Percentiles rank a stretch among this genome's conserved stretches.
Evolutionary conservation across 495 filamentous ascomycete species (phyloP).

Genomic region (Tetracladium marchalianum): DNA sequence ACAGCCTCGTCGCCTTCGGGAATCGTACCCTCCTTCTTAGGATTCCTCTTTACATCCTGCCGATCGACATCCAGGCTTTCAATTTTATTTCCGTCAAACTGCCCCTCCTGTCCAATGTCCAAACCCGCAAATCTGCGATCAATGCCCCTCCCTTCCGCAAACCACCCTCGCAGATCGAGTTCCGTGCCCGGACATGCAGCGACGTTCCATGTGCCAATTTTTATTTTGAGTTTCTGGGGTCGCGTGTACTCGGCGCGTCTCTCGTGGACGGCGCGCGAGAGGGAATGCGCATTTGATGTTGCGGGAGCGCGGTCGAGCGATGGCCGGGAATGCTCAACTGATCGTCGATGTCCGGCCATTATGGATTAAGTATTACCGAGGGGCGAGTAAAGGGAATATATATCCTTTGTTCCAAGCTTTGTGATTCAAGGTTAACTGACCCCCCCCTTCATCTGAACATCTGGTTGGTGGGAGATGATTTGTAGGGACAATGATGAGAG

Average conservation of each 20-base stretch:
- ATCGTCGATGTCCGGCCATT: not conserved
- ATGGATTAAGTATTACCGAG: too few relatives aligned
- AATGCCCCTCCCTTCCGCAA: conserved; percentile 64
- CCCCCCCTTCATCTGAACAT: too few relatives aligned
- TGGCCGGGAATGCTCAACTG: not conserved
- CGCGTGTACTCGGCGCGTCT: conserved; percentile 69
- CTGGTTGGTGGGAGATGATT: too few relatives aligned
- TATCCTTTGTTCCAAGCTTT: too few relatives aligned
- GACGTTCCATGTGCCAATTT: conserved; percentile 93
- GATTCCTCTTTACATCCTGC: conserved; percentile 29
- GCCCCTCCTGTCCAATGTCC: conserved; percentile 26
- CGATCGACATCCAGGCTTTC: conserved; percentile 28
- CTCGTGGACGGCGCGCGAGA: conserved; percentile 50
- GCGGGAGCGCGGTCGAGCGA: not conserved
- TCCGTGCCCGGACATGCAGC: conserved; percentile 73
- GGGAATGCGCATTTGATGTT: conserved; percentile 20
- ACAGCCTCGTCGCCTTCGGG: conserved; percentile 26
- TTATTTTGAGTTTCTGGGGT: conserved; percentile 61
- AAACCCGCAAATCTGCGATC: conserved; percentile 47
- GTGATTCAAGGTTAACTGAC: too few relatives aligned
- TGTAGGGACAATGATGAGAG: too few relatives aligned
- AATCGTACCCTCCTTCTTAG: conserved; percentile 26
- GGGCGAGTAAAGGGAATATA: too few relatives aligned
- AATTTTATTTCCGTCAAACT: conserved; percentile 15
- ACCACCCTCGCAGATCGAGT: conserved; percentile 79